Base-by-base conservation (phyloP, 352 stramenopile species). In the Pythium phragmiticola region DNA sequence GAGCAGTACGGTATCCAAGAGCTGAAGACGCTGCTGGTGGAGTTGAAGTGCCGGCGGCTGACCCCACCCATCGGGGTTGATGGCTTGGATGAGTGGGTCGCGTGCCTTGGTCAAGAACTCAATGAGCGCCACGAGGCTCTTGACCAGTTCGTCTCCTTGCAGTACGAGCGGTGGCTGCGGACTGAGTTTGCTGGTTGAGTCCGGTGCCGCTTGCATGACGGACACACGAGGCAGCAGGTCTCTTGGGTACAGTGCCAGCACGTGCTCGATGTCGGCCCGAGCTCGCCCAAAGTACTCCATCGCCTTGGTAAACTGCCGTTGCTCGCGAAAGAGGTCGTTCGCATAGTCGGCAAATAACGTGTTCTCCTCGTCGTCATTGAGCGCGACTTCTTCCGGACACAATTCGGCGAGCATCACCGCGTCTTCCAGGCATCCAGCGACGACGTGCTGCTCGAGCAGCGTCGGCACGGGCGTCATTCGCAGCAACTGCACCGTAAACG, bases 1-100 rank as follows among this genome's bases (percentile, higher is more conserved):
- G 33, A 95, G 69, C 2, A 93, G 60, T 46, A 95, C 87, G 2
- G 86, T 93, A 59, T 95, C 86, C 26, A 92, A 77, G 13, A 93
- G 49, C 39, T 87, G 76, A 26, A 89, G 50, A 2, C 69, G 66
- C 7, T 66, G 45, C 0, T 68, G 42, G 8, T 66, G 63, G 26
- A 30, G 26, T 30, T 30, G 26, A 17, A 65, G 42, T 17, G 60
- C 58, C 13, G 63, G 28, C 2, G 64, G 61, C 16, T 54, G 39
- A 41, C 52, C 14, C 19, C 51, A 55, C 7, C 11, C 43, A 30
- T 30, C 26, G 26, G 26, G 26, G 16, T 66, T 41, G 37, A 17
- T 26, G 8, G 43, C 14, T 30, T 30, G 34, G 17, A 28, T 28
- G 2, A 63, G 56, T 8, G 34, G 12, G 1, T 75, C 77, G 7